These are phyloP conservation scores for Rachicladosporium sp. DNA, from an alignment of 2,329 filamentous ascomycete genomes.

Conservation along the genomic window DNA sequence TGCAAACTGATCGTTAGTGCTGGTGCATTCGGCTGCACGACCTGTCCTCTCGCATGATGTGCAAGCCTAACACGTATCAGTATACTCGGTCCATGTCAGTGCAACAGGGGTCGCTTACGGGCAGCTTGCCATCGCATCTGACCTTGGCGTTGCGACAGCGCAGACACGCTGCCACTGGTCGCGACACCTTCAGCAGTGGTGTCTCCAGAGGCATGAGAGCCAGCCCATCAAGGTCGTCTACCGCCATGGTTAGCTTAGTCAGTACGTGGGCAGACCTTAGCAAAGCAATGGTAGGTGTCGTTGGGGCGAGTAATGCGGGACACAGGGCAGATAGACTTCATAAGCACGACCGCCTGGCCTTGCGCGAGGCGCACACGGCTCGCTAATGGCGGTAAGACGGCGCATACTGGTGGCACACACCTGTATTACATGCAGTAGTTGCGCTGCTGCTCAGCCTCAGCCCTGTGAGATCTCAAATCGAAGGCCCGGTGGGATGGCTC, in stretches of 20 bases:
- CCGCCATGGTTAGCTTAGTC: conserved; percentile 3
- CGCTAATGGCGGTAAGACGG: too few relatives aligned
- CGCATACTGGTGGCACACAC: conserved; percentile 5
- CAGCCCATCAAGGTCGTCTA: conserved; percentile 15
- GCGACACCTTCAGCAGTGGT: conserved; percentile 58
- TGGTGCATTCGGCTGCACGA: conserved; percentile 75
- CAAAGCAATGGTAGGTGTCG: too few relatives aligned
- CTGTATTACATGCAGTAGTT: conserved; percentile 6
- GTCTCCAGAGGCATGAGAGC: conserved; percentile 37
- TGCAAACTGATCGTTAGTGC: conserved; percentile 90
- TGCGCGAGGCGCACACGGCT: too few relatives aligned
- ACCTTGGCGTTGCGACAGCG: conserved; percentile 85
- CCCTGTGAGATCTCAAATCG: conserved; percentile 3
- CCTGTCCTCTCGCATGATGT: conserved; percentile 90
- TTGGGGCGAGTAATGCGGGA: too few relatives aligned
- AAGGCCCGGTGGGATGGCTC: too few relatives aligned
- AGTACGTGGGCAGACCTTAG: too few relatives aligned
- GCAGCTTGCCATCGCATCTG: conserved; percentile 94
- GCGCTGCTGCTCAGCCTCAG: conserved; percentile 6
- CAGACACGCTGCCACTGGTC: conserved; percentile 68
- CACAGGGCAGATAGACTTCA: too few relatives aligned
- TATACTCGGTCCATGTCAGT: too few relatives aligned
- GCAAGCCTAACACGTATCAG: conserved; percentile 47
- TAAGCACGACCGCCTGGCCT: too few relatives aligned
- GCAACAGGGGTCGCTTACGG: conserved; percentile 24